Evolutionary conservation across 2,329 filamentous ascomycete genomes (phyloP), one percentile per base, ranked within the genome.

Genomic region (Diaporthe helianthi): DNA sequence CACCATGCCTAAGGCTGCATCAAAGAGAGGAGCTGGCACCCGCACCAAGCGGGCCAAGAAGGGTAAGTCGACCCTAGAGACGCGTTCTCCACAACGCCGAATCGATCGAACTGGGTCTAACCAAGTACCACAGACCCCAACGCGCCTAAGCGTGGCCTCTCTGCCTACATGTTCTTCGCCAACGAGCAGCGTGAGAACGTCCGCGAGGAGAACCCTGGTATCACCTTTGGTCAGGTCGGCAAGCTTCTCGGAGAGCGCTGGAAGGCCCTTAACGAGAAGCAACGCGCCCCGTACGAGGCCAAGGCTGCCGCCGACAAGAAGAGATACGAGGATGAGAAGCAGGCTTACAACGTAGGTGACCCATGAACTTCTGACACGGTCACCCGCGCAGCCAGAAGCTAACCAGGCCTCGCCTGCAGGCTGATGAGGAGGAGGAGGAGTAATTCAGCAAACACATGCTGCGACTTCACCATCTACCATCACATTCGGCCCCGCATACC

Each of bases 101-200:
- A 22, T 13, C 64, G 46, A 63, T 24, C 12, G 13, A 26, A 7
- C 33, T 51, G 46, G 38, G 10, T 67, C 73, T 72, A 41, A 71
- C 49, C 33, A 24, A 15, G 4, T 38, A 17, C 22, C 52, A 10
- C 77, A 97, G 94, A 98, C 84, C 94, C 94, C 83, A 98, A 98
- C 84, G 95, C 94, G 71, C 96, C 96, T 82, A 99, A 98, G 94
- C 94, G 96, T 84, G 96, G 95, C 86, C 93, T 99, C 63, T 98
- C 96, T 66, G 96, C 96, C 73, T 99, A 99, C 90, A 99, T 99
- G 96, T 98, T 98, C 92, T 99, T 98, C 82, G 96, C 96, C 89
- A 98, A 98, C 80, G 96, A 98, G 85, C 93, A 98, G 85, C 94
- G 96, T 77, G 95, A 98, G 80, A 97, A 96, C 82, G 96, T 99